phyloP scores from a whole-genome alignment of 1,139 yeast genomes.

The Yamadazyma blattariae region DNA sequence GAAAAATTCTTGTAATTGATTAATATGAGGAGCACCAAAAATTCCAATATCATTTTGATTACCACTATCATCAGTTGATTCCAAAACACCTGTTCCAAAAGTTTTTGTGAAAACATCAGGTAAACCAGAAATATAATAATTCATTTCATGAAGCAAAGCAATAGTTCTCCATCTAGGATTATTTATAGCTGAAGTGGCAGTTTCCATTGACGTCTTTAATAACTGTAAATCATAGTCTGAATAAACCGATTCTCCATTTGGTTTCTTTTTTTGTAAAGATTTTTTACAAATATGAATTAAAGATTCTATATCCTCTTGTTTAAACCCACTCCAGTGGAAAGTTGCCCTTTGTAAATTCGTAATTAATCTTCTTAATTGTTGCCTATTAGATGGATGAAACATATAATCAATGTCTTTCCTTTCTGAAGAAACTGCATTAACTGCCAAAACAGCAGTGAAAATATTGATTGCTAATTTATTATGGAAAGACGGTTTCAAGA shows the following conservation, averaged over 20 bases:
- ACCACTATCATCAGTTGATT: conserved; percentile 14
- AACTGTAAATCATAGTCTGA: conserved; percentile 33
- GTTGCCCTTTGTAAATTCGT: conserved; percentile 65
- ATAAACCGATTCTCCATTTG: conserved; percentile 26
- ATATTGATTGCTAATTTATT: conserved; percentile 59
- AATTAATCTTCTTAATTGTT: conserved; percentile 53
- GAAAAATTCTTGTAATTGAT: conserved; percentile 49
- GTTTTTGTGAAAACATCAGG: conserved; percentile 36
- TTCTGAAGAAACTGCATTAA: conserved; percentile 72
- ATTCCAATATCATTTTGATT: conserved; percentile 31
- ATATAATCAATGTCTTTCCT: conserved; percentile 64
- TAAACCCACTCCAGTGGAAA: conserved; percentile 73
- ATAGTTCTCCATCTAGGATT: conserved; percentile 57
- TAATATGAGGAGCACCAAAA: conserved; percentile 62
- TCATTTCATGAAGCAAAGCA: conserved; percentile 62
- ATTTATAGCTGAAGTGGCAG: conserved; percentile 46
- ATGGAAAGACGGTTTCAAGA: conserved; percentile 58
- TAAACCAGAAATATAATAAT: conserved; percentile 45
- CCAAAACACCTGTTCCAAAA: conserved; percentile 43
- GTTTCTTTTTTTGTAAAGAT: conserved; percentile 37
- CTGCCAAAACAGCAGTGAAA: conserved; percentile 64
- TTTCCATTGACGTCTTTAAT: conserved; percentile 38
- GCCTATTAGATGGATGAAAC: conserved; percentile 60
- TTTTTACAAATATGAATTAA: conserved; percentile 46
- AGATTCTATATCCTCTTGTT: conserved; percentile 52